Percentiles rank a stretch among this genome's conserved stretches.
These are phyloP conservation scores for Clavispora asparagi DNA, from an alignment of 805 yeast species.

Conservation along the genomic window DNA sequence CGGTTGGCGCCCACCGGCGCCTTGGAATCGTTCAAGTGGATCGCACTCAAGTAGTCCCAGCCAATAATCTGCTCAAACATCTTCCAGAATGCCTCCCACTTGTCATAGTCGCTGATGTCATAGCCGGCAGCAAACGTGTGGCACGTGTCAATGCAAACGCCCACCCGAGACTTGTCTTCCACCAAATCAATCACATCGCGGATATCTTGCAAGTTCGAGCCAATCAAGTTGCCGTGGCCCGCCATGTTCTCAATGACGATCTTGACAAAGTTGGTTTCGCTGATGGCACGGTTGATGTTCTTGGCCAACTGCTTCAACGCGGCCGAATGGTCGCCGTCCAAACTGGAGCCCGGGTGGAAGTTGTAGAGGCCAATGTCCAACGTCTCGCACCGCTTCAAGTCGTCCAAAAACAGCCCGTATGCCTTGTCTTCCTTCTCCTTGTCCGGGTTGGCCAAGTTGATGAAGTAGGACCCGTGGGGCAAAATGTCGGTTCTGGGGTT, in stretches of 20 bases:
- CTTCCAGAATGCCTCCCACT: conserved; percentile 65
- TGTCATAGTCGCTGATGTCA: conserved; percentile 61
- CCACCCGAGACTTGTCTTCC: conserved; percentile 80
- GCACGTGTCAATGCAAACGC: conserved; percentile 95
- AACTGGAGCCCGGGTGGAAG: conserved; percentile 88
- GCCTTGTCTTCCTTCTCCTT: conserved; percentile 71
- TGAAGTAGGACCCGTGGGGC: conserved; percentile 94
- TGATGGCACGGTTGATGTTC: conserved; percentile 74
- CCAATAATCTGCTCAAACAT: conserved; percentile 75
- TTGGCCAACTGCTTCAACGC: conserved; percentile 69
- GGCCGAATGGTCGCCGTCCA: conserved; percentile 58
- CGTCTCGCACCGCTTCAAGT: conserved; percentile 79
- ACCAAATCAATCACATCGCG: conserved; percentile 67
- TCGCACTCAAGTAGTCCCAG: conserved; percentile 63
- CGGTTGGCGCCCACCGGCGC: conserved; percentile 87
- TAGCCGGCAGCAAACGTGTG: conserved; percentile 97
- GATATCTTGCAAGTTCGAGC: conserved; percentile 74
- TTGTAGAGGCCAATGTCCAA: conserved; percentile 82
- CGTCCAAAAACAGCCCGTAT: conserved; percentile 76
- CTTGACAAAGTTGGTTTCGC: conserved; percentile 71
- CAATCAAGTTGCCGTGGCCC: conserved; percentile 89
- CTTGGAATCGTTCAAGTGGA: conserved; percentile 92
- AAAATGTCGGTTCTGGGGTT: conserved; percentile 73
- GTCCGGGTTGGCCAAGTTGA: conserved; percentile 90
- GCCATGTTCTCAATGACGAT: conserved; percentile 97